phyloP scores from a whole-genome alignment of 208 protist genomes.

The Histomonas meleagridis region DNA sequence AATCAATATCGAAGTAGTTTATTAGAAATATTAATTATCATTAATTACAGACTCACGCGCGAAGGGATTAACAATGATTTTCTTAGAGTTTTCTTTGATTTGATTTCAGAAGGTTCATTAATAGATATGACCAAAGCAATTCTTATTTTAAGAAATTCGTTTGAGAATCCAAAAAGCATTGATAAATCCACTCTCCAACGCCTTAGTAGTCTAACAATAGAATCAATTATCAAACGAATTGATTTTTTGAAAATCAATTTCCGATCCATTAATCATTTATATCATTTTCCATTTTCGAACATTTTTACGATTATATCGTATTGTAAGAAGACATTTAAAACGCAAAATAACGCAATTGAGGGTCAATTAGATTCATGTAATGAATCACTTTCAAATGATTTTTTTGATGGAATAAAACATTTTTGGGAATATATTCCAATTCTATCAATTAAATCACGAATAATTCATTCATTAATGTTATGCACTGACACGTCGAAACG shows the following conservation, averaged over 20 bases:
- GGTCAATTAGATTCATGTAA: neutral
- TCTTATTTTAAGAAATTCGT: neutral
- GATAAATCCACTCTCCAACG: too few species aligned
- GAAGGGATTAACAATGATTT: neutral
- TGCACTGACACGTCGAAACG: neutral
- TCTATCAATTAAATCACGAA: neutral
- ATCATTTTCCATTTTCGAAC: neutral
- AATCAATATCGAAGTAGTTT: neutral
- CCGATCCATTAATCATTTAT: neutral
- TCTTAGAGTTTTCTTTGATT: neutral
- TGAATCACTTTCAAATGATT: neutral
- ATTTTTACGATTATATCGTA: neutral
- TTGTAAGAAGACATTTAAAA: neutral
- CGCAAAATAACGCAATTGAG: too few species aligned
- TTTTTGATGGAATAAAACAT: neutral
- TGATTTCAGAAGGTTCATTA: neutral
- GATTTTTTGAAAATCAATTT: neutral
- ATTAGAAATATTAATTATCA: neutral
- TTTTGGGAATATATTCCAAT: neutral
- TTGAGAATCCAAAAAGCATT: neutral
- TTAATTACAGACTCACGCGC: neutral
- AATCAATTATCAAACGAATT: too few species aligned
- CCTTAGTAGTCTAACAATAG: too few species aligned
- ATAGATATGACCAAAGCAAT: neutral
- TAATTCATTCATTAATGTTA: neutral